Evolutionary conservation across 306 rosid genomes (phyloP).

Genomic region (Potentilla sterilis): DNA sequence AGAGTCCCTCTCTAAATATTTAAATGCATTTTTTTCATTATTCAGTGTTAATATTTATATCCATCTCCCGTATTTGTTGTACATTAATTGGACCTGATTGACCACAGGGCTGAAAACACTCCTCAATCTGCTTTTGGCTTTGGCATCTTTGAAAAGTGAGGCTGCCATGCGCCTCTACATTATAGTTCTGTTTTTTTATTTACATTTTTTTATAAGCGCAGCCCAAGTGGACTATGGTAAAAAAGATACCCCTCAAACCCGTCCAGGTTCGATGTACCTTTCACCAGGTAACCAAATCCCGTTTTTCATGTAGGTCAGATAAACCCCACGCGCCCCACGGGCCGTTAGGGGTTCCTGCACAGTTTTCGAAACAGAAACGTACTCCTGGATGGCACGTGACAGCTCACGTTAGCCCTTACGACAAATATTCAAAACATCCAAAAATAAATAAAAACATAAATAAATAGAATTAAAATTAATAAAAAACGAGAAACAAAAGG

Average conservation of each 20-base stretch:
- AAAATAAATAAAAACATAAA: neutral
- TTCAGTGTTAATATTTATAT: too few relatives aligned
- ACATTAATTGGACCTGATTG: too few relatives aligned
- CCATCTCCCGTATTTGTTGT: too few relatives aligned
- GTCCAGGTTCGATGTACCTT: slow-evolving; percentile 24
- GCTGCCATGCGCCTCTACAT: neutral
- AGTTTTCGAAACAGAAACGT: neutral
- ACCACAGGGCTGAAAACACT: too few relatives aligned
- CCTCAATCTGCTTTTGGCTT: neutral
- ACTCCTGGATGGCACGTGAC: slow-evolving; percentile 44
- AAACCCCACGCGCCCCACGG: slow-evolving; percentile 16
- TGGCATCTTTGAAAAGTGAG: neutral
- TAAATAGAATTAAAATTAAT: neutral
- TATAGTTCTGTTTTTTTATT: neutral
- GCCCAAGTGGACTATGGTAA: neutral
- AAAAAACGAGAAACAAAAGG: neutral
- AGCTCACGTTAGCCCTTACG: neutral
- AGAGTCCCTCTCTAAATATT: too few relatives aligned
- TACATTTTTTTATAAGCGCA: neutral
- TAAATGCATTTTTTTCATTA: too few relatives aligned
- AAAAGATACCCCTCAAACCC: neutral
- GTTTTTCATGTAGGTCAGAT: neutral
- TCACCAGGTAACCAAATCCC: neutral
- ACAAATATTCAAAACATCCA: neutral
- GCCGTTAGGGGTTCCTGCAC: neutral